phyloP scores from a whole-genome alignment of 495 filamentous ascomycete genomes.

The Aspergillus nidulans region DNA sequence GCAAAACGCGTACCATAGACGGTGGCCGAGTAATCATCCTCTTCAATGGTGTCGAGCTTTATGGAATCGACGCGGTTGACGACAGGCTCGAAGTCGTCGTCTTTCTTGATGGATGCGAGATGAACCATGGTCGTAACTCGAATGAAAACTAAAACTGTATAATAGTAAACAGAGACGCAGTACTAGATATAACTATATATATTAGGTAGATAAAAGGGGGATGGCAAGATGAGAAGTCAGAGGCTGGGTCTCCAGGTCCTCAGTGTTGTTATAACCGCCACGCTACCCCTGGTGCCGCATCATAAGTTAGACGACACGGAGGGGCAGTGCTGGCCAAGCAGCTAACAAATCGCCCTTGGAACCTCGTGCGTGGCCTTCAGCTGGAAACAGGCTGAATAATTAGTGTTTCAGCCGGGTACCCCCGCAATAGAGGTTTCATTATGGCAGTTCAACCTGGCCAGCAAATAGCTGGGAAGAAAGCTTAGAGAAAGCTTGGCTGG shows the following conservation, averaged over 20 bases:
- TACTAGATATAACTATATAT: neutral
- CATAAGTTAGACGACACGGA: constrained; percentile 14
- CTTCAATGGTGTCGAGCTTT: constrained; percentile 33
- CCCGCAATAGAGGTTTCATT: neutral
- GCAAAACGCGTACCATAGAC: constrained; percentile 86
- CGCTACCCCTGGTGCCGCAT: constrained; percentile 1
- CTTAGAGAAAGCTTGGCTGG: constrained; percentile 24
- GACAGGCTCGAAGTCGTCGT: constrained; percentile 22
- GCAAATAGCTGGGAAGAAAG: constrained; percentile 16
- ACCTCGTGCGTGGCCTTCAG: constrained; percentile 2
- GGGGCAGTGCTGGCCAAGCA: neutral
- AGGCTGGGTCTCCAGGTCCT: neutral
- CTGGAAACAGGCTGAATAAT: constrained; percentile 5
- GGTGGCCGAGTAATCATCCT: constrained; percentile 61
- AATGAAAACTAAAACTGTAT: neutral
- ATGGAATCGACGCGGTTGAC: constrained; percentile 28
- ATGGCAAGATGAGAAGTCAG: neutral
- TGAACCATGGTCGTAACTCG: constrained; percentile 30
- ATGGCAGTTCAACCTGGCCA: neutral
- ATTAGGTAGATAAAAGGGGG: neutral
- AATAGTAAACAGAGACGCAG: neutral
- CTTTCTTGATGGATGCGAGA: constrained; percentile 33
- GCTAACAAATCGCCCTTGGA: neutral
- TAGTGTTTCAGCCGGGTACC: neutral
- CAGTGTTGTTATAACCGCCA: constrained; percentile 1